Evolutionary conservation across 257 asterid species (phyloP), one percentile per base, ranked within the genome.

Genomic region (Solanum corneliomulleri): DNA sequence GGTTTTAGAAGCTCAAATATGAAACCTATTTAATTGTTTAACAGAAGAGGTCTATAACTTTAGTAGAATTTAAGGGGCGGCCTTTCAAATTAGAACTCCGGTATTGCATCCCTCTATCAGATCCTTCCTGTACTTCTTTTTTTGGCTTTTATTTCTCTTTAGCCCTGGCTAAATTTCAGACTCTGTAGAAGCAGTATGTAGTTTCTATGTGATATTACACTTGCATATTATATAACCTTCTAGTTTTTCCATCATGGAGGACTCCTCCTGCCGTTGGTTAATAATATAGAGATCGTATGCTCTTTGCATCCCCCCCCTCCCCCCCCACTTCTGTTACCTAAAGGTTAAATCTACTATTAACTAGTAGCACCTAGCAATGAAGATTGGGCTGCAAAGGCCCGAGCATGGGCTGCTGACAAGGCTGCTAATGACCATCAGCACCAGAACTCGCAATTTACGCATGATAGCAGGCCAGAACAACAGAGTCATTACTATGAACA

Each of bases 351-450:
- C 85, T 35, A 86, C 60, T 90, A 60, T 91, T 85, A 86, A 87
- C 87, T 82, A 89, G 90, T 89, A 94, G 97, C 93, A 56, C 91
- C 91, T 88, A 93, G 86, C 91, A 92, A 94, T 49, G 98, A 93
- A 88, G 98, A 91, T 89, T 97, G 99, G 99, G 99, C 98, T 64
- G 98, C 97, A 86, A 97, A 93, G 92, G 99, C 99, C 86, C 92
- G 96, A 89, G 99, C 98, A 72, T 97, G 98, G 98, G 98, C 98
- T 87, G 96, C 98, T 88, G 94, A 95, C 81, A 95, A 94, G 88
- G 88, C 94, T 89, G 93, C 95, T 45, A 87, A 91, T 21, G 98
- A 94, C 86, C 90, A 90, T 89, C 98, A 93, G 88, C 95, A 90
- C 74, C 86, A 90, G 35, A 93, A 89, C 70, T 89, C 96, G 49